phyloP scores from a whole-genome alignment of 768 basidiomycete species.

The Coprinopsis marcescibilis region DNA sequence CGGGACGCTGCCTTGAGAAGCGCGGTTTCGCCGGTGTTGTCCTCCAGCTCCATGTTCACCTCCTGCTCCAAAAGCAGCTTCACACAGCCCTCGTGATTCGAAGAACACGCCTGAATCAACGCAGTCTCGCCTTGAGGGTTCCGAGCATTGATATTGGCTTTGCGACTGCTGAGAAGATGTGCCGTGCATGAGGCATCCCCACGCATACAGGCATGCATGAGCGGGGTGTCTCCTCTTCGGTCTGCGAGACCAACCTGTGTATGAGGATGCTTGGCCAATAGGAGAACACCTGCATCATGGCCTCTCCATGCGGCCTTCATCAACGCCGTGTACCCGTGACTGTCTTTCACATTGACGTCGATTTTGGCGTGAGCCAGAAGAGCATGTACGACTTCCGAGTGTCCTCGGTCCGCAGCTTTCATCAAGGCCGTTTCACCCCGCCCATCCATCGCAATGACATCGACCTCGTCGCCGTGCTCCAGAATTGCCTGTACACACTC shows the following conservation, averaged over 20 bases:
- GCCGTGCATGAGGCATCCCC: background rate
- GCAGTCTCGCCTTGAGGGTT: background rate
- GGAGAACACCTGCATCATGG: background rate
- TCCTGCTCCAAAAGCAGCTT: no score
- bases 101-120: background rate
- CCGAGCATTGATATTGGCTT: background rate
- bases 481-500: background rate
- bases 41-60: no score
- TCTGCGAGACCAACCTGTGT: background rate
- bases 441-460: background rate
- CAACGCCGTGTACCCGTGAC: background rate
- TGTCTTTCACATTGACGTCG: background rate
- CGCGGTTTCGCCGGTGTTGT: background rate
- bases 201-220: background rate
- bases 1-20: background rate
- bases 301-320: background rate
- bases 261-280: background rate
- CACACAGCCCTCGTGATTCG: background rate
- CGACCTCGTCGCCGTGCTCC: background rate
- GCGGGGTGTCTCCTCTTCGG: background rate
- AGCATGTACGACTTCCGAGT: background rate
- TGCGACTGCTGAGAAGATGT: background rate
- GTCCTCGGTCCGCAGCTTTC: background rate
- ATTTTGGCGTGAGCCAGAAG: background rate
- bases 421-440: background rate